Conservation (phyloP, 345 rosid genomes). For the Brassica nigra region DNA sequence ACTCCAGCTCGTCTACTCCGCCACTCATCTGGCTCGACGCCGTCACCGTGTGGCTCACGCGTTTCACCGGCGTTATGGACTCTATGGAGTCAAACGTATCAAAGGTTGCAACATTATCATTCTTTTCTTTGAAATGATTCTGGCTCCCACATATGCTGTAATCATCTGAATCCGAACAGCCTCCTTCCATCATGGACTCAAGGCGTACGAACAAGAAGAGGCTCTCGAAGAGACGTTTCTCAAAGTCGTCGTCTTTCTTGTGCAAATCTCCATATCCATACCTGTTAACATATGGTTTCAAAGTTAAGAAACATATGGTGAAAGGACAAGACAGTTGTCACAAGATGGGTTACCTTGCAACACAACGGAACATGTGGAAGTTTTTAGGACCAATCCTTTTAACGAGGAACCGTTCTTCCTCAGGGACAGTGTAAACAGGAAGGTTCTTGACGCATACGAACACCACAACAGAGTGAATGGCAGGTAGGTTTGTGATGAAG, state of each 20-base stretch:
- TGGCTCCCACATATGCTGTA: slow-evolving; percentile 56
- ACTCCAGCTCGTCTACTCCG: slow-evolving; percentile 63
- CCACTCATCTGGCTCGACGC: slow-evolving; percentile 52
- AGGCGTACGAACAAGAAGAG: slow-evolving; percentile 62
- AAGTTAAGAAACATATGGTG: neutral
- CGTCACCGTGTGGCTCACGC: slow-evolving; percentile 35
- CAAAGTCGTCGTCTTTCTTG: slow-evolving; percentile 72
- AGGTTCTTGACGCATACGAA: neutral
- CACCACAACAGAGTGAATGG: neutral
- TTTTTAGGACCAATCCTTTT: neutral
- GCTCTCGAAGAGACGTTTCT: slow-evolving; percentile 65
- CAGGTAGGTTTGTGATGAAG: neutral
- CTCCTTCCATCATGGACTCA: slow-evolving; percentile 75
- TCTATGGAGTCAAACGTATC: slow-evolving; percentile 36
- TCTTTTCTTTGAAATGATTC: slow-evolving; percentile 34
- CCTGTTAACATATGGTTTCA: slow-evolving; percentile 4
- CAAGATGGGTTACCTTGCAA: neutral
- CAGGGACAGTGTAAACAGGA: neutral
- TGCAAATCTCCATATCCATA: slow-evolving; percentile 82
- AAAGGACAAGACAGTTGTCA: neutral
- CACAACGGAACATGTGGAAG: neutral
- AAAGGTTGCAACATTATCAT: slow-evolving; percentile 17
- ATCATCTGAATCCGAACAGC: slow-evolving; percentile 69
- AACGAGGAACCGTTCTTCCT: neutral
- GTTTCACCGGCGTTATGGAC: slow-evolving; percentile 23